Conservation (phyloP, 129 eudicot genomes). For the Silybum marianum region DNA sequence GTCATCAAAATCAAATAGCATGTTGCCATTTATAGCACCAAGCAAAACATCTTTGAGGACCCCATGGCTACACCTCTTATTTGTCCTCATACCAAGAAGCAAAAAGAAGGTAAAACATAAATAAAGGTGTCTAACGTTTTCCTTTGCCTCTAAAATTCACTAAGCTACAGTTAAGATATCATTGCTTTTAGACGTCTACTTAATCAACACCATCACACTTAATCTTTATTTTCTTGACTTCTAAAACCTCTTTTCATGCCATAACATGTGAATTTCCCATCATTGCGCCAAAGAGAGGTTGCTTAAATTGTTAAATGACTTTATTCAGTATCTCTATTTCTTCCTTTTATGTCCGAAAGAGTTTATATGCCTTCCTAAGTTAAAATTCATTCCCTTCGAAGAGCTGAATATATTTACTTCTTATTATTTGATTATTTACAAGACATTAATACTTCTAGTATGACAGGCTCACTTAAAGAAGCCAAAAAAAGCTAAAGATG, state of each 20-base stretch:
- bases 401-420: neutral
- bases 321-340: conserved; percentile 3
- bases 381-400: conserved; percentile 3
- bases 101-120: conserved; percentile 47
- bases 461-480: conserved; percentile 88
- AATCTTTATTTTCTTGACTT: neutral
- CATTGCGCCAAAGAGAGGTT: conserved; percentile 95
- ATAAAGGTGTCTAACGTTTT: neutral
- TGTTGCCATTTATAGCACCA: conserved; percentile 52
- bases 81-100: conserved; percentile 67
- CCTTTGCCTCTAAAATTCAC: neutral
- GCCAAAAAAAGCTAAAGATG: conserved; percentile 73
- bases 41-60: conserved; percentile 60
- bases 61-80: conserved; percentile 69
- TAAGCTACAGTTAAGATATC: conserved; percentile 1
- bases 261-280: conserved; percentile 11
- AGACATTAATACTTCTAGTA: conserved; percentile 6
- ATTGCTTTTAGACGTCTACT: no score
- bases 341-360: neutral
- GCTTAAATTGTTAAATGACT: conserved; percentile 19
- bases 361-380: neutral
- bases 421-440: conserved; percentile 6
- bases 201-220: no score
- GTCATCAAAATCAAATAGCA: conserved; percentile 52
- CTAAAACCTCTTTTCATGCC: neutral